These are phyloP conservation scores for Corymbia calophylla DNA, from an alignment of 441 rosid species.

Conservation along the genomic window DNA sequence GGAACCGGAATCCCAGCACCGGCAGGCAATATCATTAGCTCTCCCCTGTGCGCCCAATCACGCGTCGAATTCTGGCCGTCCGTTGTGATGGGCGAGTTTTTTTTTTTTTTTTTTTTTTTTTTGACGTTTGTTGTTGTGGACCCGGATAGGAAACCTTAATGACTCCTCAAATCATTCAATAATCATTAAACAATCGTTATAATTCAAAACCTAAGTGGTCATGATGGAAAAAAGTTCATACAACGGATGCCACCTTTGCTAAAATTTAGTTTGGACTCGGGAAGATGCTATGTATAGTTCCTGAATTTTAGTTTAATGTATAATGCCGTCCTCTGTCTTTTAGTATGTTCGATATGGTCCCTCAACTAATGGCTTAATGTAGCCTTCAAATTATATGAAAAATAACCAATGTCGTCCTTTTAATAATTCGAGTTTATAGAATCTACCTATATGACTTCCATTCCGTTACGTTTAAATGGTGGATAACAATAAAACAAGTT, in stretches of 20 bases:
- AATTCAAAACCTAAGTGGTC: background rate
- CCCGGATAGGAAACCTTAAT: background rate
- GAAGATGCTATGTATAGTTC: background rate
- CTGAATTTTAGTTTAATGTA: too few relatives aligned
- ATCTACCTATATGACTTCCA: background rate
- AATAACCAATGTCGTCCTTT: rapidly evolving
- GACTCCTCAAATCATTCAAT: background rate
- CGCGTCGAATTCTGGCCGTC: background rate
- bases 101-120: too few relatives aligned
- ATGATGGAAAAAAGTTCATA: background rate
- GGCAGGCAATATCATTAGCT: background rate
- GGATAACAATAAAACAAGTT: background rate
- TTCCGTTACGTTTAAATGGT: background rate
- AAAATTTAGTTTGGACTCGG: background rate
- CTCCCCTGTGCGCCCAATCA: background rate
- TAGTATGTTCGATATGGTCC: rapidly evolving
- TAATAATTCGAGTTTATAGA: too few relatives aligned
- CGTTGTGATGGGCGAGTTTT: background rate
- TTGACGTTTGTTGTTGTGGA: background rate
- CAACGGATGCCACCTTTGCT: background rate
- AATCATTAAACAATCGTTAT: background rate
- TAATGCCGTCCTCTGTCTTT: background rate
- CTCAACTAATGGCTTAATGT: rapidly evolving
- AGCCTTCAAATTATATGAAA: background rate
- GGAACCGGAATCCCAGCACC: background rate